phyloP scores from a whole-genome alignment of 306 rosid genomes.

The Citrullus amarus region DNA sequence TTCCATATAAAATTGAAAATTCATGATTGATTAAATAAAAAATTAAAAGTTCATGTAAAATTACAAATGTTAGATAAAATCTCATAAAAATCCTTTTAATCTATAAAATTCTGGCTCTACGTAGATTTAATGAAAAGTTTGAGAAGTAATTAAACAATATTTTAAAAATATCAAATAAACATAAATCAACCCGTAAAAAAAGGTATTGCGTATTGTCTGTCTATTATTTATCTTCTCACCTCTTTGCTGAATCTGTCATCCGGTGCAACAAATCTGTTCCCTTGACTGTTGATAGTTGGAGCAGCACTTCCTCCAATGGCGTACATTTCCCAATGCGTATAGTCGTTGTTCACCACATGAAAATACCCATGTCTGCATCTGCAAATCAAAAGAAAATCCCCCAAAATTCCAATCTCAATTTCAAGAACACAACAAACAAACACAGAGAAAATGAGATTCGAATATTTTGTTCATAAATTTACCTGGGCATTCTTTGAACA shows the following conservation, averaged over 20 bases:
- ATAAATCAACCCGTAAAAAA: too few relatives aligned
- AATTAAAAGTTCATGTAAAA: too few relatives aligned
- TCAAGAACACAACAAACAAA: background rate
- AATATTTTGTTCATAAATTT: background rate
- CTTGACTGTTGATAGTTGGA: slow-evolving; percentile 95
- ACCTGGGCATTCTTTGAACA: slow-evolving; percentile 98
- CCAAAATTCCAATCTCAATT: background rate
- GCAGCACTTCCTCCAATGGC: slow-evolving; percentile 95
- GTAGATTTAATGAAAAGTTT: too few relatives aligned
- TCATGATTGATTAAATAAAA: too few relatives aligned
- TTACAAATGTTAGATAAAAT: too few relatives aligned
- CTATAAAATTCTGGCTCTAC: too few relatives aligned
- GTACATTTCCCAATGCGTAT: slow-evolving; percentile 99
- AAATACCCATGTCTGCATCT: slow-evolving; percentile 97
- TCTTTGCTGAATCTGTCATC: slow-evolving; percentile 74
- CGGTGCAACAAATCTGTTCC: slow-evolving; percentile 87
- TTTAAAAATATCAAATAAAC: too few relatives aligned
- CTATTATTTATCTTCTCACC: slow-evolving; percentile 20
- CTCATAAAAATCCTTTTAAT: too few relatives aligned
- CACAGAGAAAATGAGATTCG: background rate
- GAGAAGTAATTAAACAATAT: too few relatives aligned
- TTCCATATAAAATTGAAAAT: too few relatives aligned
- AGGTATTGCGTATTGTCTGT: too few relatives aligned
- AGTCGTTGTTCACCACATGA: slow-evolving; percentile 99
- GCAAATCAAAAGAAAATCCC: slow-evolving; percentile 3